Conservation (phyloP, 2,329 filamentous ascomycete genomes). For the Aspergillus oerlinghausenensis region DNA sequence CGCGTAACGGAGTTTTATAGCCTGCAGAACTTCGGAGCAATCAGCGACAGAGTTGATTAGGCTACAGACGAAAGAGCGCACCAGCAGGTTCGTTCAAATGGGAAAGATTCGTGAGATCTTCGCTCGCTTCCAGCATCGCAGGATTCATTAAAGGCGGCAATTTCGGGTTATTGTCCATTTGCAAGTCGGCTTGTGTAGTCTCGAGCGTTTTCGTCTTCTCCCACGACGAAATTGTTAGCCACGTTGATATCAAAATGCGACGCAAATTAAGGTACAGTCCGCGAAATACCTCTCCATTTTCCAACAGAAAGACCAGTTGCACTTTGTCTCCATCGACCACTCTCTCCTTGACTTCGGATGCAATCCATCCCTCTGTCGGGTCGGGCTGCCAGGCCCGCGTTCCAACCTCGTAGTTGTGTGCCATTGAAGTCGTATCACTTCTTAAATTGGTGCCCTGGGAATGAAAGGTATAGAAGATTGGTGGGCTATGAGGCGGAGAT, state of each 20-base stretch:
- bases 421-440: slow-evolving; percentile 48
- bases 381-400: slow-evolving; percentile 99
- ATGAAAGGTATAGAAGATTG: slow-evolving; percentile 9
- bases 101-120: slow-evolving; percentile 94
- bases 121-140: slow-evolving; percentile 94
- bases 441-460: slow-evolving; percentile 3
- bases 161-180: slow-evolving; percentile 69
- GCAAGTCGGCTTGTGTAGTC: slow-evolving; percentile 70
- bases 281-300: slow-evolving; percentile 76
- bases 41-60: slow-evolving; percentile 16
- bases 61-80: slow-evolving; percentile 43
- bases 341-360: slow-evolving; percentile 89
- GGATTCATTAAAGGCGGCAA: slow-evolving; percentile 97
- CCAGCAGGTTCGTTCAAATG: slow-evolving; percentile 97
- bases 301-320: slow-evolving; percentile 78
- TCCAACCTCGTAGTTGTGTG: slow-evolving; percentile 91
- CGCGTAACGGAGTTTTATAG: slow-evolving; percentile 91
- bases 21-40: slow-evolving; percentile 71
- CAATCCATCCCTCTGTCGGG: slow-evolving; percentile 91
- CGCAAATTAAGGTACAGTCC: not conserved
- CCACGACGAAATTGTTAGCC: slow-evolving; percentile 7
- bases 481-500: slow-evolving; percentile 15
- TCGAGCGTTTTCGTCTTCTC: slow-evolving; percentile 71
- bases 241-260: not conserved
- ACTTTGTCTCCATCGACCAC: slow-evolving; percentile 79